A percentile compares a stretch with the other conserved stretches of the same genome.
These are phyloP conservation scores for Leishmania guyanensis DNA, from an alignment of 208 protist genomes.

Conservation along the genomic window DNA sequence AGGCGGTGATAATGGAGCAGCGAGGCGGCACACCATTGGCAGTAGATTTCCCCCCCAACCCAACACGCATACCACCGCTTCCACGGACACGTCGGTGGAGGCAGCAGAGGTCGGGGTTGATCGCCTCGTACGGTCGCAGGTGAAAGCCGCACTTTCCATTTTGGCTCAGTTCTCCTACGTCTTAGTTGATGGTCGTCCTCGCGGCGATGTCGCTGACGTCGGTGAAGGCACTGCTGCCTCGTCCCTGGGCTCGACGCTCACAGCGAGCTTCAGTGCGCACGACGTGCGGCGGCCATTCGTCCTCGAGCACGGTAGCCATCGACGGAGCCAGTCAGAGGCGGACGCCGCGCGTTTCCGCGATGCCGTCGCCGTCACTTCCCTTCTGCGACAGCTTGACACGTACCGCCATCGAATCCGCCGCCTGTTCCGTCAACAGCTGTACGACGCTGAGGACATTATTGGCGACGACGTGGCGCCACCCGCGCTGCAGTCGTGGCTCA, in stretches of 20 bases:
- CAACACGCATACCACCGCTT: background rate
- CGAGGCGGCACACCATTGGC: background rate
- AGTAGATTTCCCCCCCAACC: background rate
- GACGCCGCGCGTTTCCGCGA: constrained; percentile 9
- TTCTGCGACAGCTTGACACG: constrained; percentile 65
- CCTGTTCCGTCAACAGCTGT: constrained; percentile 81
- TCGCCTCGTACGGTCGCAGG: constrained; percentile 11
- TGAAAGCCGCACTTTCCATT: constrained; percentile 20
- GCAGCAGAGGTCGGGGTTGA: background rate
- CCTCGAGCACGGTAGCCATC: background rate
- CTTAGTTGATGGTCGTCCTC: constrained; percentile 15
- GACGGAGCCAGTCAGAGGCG: background rate
- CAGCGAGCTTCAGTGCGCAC: background rate
- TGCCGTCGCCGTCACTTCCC: constrained; percentile 33
- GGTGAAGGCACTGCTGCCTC: background rate
- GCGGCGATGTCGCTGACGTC: background rate
- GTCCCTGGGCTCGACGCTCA: background rate
- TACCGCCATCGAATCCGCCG: constrained; percentile 59
- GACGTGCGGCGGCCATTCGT: background rate
- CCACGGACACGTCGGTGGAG: background rate
- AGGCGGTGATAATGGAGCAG: background rate
- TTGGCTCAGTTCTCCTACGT: constrained; percentile 29
- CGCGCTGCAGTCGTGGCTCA: constrained; percentile 17
- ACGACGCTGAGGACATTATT: constrained; percentile 85
- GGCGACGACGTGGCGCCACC: constrained; percentile 36